Evolutionary conservation across 306 rosid species (phyloP).

Genomic region (Casuarina cunninghamiana): DNA sequence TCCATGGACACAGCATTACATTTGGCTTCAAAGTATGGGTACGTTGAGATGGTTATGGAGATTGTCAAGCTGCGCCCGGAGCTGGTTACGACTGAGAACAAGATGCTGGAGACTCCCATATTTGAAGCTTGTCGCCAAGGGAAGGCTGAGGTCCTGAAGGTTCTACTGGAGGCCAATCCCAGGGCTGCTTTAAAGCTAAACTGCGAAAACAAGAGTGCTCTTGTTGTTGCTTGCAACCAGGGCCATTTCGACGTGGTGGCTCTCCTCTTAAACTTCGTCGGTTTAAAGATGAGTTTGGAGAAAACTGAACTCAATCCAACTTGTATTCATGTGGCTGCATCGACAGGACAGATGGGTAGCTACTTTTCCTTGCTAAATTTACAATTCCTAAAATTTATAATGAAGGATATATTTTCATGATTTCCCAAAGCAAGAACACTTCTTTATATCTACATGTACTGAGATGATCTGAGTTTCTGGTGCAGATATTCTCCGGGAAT

Average conservation of each 20-base stretch:
- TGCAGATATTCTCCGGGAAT: constrained; percentile 61
- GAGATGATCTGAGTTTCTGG: constrained; percentile 11
- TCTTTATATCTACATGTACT: not conserved
- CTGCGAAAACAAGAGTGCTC: constrained; percentile 34
- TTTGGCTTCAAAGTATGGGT: constrained; percentile 57
- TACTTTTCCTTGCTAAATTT: not conserved
- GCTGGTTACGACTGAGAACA: constrained; percentile 59
- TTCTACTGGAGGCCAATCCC: constrained; percentile 50
- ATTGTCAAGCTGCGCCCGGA: constrained; percentile 54
- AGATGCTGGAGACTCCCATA: constrained; percentile 53
- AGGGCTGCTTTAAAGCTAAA: constrained; percentile 44
- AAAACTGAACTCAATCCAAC: not conserved
- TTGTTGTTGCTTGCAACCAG: constrained; percentile 50
- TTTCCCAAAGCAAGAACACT: not conserved
- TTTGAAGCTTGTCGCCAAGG: constrained; percentile 62
- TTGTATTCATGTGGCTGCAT: constrained; percentile 50
- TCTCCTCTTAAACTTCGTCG: constrained; percentile 40
- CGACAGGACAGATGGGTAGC: constrained; percentile 60
- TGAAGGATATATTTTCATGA: not conserved
- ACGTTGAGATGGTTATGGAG: constrained; percentile 43
- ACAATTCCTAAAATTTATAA: no score
- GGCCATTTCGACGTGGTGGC: constrained; percentile 61
- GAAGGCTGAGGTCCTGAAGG: constrained; percentile 34
- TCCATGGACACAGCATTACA: constrained; percentile 55
- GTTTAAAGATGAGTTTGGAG: constrained; percentile 37